Conservation (phyloP, 805 yeast species). For the Babjeviella inositovora region DNA sequence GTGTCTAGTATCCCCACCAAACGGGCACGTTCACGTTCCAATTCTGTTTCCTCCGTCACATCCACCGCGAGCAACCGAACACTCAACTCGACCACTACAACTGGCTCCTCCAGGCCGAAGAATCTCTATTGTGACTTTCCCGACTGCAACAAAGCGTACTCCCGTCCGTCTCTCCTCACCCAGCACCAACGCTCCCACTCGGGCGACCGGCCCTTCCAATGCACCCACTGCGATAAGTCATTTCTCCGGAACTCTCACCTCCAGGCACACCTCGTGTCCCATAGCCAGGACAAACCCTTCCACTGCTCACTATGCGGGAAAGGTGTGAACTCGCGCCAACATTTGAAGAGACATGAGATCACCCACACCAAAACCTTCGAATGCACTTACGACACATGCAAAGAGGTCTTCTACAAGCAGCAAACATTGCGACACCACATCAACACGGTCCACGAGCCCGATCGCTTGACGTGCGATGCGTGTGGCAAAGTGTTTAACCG, state of each 20-base stretch:
- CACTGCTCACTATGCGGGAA: slow-evolving; percentile 65
- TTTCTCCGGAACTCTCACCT: slow-evolving; percentile 72
- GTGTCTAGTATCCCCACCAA: too few species aligned
- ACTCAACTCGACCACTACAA: slow-evolving; percentile 1
- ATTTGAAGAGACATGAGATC: slow-evolving; percentile 64
- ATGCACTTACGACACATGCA: slow-evolving; percentile 50
- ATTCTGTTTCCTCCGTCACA: too few species aligned
- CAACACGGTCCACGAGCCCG: slow-evolving; percentile 37
- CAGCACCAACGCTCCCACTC: slow-evolving; percentile 75
- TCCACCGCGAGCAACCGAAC: too few species aligned
- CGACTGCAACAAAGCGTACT: slow-evolving; percentile 62
- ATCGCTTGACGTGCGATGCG: slow-evolving; percentile 33
- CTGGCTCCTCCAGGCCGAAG: slow-evolving; percentile 36
- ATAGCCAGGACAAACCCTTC: slow-evolving; percentile 49
- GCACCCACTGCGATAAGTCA: slow-evolving; percentile 46
- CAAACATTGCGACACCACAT: slow-evolving; percentile 65
- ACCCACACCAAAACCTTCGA: slow-evolving; percentile 61
- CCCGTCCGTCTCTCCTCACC: slow-evolving; percentile 67
- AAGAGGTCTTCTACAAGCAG: slow-evolving; percentile 55
- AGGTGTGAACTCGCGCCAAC: slow-evolving; percentile 72
- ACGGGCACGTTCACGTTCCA: too few species aligned
- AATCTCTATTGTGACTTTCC: slow-evolving; percentile 43
- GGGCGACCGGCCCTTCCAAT: slow-evolving; percentile 60
- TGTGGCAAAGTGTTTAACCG: slow-evolving; percentile 55
- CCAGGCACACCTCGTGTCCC: slow-evolving; percentile 59